Evolutionary conservation across 495 filamentous ascomycete genomes (phyloP), one percentile per base, ranked within the genome.

Genomic region (Neurospora terricola): DNA sequence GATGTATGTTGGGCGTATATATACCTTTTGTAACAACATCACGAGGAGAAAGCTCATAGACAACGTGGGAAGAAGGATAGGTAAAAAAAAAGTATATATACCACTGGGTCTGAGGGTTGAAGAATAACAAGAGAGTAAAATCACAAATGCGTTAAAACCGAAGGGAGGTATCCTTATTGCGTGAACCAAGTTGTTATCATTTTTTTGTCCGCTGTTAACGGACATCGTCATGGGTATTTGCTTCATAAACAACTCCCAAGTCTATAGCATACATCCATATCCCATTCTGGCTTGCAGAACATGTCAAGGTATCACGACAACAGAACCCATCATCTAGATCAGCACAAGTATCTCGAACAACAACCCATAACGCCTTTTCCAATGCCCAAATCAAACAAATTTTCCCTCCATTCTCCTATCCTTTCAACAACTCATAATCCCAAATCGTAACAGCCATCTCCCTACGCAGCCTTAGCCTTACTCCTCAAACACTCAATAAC

Each of bases 401-500:
- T 38, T 69, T 40, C 59, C 37, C 23, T 66, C 37, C 11, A 43
- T 69, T 34, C 42, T 23, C 8, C 68, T 27, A 0, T 40, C 37
- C 68, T 14, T 10, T 74, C n/a, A n/a, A n/a, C n/a, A n/a, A n/a
- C n/a, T 14, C 16, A 10, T 70, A 45, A 78, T 43, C 37, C 72
- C 70, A 38, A 45, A 5, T 70, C 36, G 40, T 71, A 37, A 5
- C 36, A 0, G 4, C 30, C 34, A n/a, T 34, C 34, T 5, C 77
- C 74, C 18, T 59, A 30, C 0, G 12, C 21, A 30, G 73, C 69
- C 23, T 73, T 70, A 5, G 81, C 84, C 70, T 87, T 85, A 69
- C 88, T 85, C 77, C 87, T 89, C 78, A 96, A 78, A 74, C 85
- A 88, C 68, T 88, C 83, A 75, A 96, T 93, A 48, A 97, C 79